Evolutionary conservation across 257 asterid genomes (phyloP).

Genomic region (Echium plantagineum): DNA sequence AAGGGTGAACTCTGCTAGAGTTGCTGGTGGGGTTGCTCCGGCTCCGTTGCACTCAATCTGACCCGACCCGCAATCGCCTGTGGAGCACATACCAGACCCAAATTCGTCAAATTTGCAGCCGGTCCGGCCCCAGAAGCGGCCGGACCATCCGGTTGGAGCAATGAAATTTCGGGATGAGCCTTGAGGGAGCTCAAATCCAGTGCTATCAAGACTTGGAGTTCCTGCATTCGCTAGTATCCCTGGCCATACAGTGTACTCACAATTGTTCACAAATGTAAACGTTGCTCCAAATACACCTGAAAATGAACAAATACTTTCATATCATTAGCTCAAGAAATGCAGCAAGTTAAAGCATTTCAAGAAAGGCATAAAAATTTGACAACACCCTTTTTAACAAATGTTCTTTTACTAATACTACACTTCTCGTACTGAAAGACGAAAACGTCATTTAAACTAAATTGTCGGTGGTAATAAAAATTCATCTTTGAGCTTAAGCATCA

Average conservation of each 20-base stretch:
- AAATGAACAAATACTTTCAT: background rate
- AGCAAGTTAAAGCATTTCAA: background rate
- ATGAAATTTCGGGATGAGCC: constrained; percentile 49
- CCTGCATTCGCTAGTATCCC: constrained; percentile 86
- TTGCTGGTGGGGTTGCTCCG: constrained; percentile 92
- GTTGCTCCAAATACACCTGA: constrained; percentile 63
- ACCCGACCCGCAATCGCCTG: constrained; percentile 91
- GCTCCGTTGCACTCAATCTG: constrained; percentile 65
- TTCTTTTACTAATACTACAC: background rate
- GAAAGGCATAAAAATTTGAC: background rate
- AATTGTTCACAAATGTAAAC: constrained; percentile 78
- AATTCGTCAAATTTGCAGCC: constrained; percentile 58
- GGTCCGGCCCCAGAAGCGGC: constrained; percentile 90
- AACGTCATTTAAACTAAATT: too few species aligned
- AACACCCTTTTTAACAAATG: background rate
- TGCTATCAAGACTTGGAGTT: constrained; percentile 55
- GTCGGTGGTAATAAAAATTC: background rate
- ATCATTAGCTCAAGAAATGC: background rate
- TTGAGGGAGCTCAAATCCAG: constrained; percentile 77
- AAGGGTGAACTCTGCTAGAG: constrained; percentile 81
- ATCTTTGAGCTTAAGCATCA: background rate
- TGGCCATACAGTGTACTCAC: constrained; percentile 86
- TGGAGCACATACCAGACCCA: constrained; percentile 45
- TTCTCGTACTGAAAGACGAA: too few species aligned
- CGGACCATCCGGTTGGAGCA: constrained; percentile 94